Evolutionary conservation across 1,284 basidiomycete species (phyloP).

Genomic region (Cutaneotrichosporon mucoides): DNA sequence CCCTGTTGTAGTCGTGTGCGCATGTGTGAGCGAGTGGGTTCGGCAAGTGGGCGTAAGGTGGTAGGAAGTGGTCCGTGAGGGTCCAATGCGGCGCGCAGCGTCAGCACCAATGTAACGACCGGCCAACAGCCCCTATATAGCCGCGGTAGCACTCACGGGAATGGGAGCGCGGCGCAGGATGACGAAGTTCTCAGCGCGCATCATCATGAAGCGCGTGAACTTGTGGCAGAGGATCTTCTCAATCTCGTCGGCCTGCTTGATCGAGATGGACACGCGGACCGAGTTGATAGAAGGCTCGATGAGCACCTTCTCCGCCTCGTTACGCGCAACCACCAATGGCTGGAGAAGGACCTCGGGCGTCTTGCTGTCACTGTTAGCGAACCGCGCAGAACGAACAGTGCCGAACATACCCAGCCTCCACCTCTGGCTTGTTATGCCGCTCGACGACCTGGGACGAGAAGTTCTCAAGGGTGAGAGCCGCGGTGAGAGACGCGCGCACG

Average conservation of each 20-base stretch:
- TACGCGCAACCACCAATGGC: conserved; percentile 88
- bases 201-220: conserved; percentile 99
- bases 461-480: conserved; percentile 95
- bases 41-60: not conserved
- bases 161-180: conserved; percentile 93
- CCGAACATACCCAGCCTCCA: conserved; percentile 66
- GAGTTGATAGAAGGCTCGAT: conserved; percentile 98
- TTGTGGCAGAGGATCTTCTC: conserved; percentile 96
- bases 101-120: too few relatives aligned
- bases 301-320: conserved; percentile 92
- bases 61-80: not conserved
- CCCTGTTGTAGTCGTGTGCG: conserved; percentile 56
- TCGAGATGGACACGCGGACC: conserved; percentile 90
- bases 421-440: conserved; percentile 92
- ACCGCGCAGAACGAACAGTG: too few relatives aligned
- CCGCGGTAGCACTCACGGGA: conserved; percentile 55
- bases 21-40: not conserved
- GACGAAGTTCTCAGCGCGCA: conserved; percentile 94
- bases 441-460: conserved; percentile 97
- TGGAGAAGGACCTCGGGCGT: conserved; percentile 93
- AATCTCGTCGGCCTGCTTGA: conserved; percentile 99
- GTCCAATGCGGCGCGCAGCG: too few relatives aligned
- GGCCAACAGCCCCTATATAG: too few relatives aligned
- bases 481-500: conserved; percentile 90
- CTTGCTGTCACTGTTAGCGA: conserved; percentile 53